Evolutionary conservation across 208 protist species (phyloP), one percentile per base, ranked within the genome.

Genomic region (Trypanosomatidae sp.): DNA sequence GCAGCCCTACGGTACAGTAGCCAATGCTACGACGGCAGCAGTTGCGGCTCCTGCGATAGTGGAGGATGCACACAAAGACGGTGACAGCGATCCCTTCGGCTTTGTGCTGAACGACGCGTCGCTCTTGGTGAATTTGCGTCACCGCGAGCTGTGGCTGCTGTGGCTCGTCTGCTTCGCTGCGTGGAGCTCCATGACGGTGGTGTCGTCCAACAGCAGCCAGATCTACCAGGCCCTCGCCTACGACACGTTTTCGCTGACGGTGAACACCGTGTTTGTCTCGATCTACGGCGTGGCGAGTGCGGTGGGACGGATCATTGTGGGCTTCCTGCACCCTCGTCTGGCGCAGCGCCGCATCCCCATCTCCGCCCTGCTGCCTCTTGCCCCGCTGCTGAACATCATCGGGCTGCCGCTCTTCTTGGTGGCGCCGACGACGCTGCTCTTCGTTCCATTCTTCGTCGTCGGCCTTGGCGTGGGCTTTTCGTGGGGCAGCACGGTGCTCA

Each of bases 271-370:
- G 19, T 92, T 88, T 68, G 85, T 95, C 5, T 93, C 88, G 25
- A 90, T 95, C 28, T 93, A 87, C 71, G 91, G 91, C 43, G 88
- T 92, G 33, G 84, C 88, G 0, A 91, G 88, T 76, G 88, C 91
- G 12, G 50, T 93, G n/a, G 91, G 91, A 8, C 88, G 91, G 62
- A 87, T 95, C 55, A 62, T 87, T 52, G 85, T 95, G 0, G 91
- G 91, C 10, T 15, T 71, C 10, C 49, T 71, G 3, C 81, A 92
- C 59, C 88, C 88, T 1, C n/a, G 81, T 5, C 70, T 93, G 66
- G 58, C 81, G 33, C 82, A 79, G 13, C 67, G 71, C 2, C 66
- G 66, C 19, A 79, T 90, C n/a, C 79, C 81, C 46, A 71, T 93
- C 3, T 81, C 80, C 0, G 53, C 72, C 7, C 66, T 93, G 36